phyloP scores from a whole-genome alignment of 768 basidiomycete genomes.

The Psilocybe subaeruginosa region DNA sequence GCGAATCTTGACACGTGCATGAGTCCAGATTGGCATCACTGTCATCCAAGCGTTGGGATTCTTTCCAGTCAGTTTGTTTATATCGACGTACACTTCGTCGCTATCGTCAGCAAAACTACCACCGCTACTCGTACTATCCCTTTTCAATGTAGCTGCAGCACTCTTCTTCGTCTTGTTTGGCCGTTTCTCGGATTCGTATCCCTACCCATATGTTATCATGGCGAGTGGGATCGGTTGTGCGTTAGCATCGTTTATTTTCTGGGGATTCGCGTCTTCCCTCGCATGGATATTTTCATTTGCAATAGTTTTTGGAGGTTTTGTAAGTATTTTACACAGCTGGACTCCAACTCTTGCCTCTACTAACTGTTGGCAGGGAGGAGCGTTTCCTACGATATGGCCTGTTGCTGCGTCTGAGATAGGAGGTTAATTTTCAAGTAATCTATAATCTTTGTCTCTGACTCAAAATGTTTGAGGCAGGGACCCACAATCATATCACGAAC shows the following conservation, averaged over 20 bases:
- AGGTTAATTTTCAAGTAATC: background rate
- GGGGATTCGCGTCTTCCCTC: constrained; percentile 10
- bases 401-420: constrained; percentile 9
- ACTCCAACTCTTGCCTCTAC: no score
- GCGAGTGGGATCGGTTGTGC: constrained; percentile 7
- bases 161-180: constrained; percentile 9
- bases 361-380: background rate
- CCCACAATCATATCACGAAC: constrained; percentile 7
- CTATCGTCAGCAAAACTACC: background rate
- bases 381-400: constrained; percentile 6
- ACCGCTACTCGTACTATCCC: background rate
- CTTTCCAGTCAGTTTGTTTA: constrained; percentile 9
- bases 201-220: constrained; percentile 7
- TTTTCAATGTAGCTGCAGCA: constrained; percentile 5
- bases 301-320: constrained; percentile 1
- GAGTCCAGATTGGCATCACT: background rate
- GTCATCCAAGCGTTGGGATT: constrained; percentile 3
- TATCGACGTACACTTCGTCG: constrained; percentile 7
- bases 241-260: constrained; percentile 4
- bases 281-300: constrained; percentile 7
- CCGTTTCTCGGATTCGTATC: constrained; percentile 4
- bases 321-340: background rate
- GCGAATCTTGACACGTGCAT: no score
- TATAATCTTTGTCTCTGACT: no score
- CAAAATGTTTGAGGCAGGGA: background rate